A percentile compares a stretch with the other conserved stretches of the same genome.
Evolutionary conservation across 176 grass and related monocot species (phyloP).

Genomic region (Microstegium vimineum): DNA sequence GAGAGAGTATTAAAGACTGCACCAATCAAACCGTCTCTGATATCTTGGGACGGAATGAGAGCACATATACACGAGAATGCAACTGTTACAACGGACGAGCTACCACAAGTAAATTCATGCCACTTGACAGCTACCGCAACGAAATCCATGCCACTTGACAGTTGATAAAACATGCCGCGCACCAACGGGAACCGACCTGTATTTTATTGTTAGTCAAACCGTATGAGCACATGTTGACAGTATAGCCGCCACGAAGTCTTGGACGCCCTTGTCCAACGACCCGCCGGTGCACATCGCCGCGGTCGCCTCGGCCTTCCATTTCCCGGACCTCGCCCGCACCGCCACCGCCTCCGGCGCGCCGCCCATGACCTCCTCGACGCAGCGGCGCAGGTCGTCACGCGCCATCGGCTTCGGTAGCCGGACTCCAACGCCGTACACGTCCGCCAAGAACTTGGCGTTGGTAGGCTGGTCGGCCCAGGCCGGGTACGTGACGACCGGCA

Average conservation of each 20-base stretch:
- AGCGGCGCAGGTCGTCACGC: slow-evolving; percentile 7
- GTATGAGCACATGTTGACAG: background rate
- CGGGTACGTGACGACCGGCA: slow-evolving; percentile 45
- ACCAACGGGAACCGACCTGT: too few species aligned
- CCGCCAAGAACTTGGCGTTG: slow-evolving; percentile 34
- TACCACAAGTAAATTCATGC: too few species aligned
- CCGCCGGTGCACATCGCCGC: slow-evolving; percentile 29
- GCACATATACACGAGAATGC: too few species aligned
- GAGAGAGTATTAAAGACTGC: too few species aligned
- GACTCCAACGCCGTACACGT: slow-evolving; percentile 37
- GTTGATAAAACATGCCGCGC: too few species aligned
- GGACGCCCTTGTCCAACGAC: slow-evolving; percentile 21
- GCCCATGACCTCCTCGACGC: slow-evolving; percentile 37
- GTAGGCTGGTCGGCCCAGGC: slow-evolving; percentile 34
- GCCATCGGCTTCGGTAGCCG: slow-evolving; percentile 14
- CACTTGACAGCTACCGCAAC: too few species aligned
- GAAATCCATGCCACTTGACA: too few species aligned
- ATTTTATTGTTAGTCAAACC: background rate
- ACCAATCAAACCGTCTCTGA: too few species aligned
- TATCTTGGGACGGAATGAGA: too few species aligned
- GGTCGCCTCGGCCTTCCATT: slow-evolving; percentile 27
- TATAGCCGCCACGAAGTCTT: slow-evolving; percentile 27
- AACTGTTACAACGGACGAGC: too few species aligned
- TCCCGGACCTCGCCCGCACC: background rate
- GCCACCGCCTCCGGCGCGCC: slow-evolving; percentile 1